Conservation (phyloP, 192 early-diverging fungal species). For the Thamnidium elegans region DNA sequence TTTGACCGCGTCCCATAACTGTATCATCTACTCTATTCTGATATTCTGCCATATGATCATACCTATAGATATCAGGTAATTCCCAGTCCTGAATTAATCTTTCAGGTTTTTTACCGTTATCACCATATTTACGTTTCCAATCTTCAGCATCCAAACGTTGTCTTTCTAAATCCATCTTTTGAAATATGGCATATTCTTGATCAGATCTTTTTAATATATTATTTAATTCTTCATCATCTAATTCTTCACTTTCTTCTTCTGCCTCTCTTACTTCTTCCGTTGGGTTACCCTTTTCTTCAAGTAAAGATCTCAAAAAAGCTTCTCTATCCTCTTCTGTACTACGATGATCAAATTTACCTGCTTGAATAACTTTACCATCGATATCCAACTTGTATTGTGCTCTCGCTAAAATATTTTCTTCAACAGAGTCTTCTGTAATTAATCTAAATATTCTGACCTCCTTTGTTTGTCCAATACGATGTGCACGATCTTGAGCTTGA, state of each 20-base stretch:
- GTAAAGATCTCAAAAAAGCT: constrained; percentile 75
- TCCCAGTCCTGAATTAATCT: constrained; percentile 83
- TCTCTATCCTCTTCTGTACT: constrained; percentile 91
- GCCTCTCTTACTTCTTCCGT: constrained; percentile 64
- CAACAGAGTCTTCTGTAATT: constrained; percentile 87
- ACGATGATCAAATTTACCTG: constrained; percentile 97
- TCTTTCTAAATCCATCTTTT: constrained; percentile 72
- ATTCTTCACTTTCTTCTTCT: constrained; percentile 59
- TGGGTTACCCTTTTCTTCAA: constrained; percentile 67
- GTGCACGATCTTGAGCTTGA: constrained; percentile 98
- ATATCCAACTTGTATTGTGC: constrained; percentile 95
- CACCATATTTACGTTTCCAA: constrained; percentile 49
- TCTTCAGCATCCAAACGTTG: constrained; percentile 41
- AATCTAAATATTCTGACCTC: constrained; percentile 92
- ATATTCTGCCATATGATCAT: constrained; percentile 43
- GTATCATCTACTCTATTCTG: constrained; percentile 41
- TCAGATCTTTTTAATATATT: constrained; percentile 83
- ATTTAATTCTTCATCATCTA: constrained; percentile 89
- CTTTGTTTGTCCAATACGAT: constrained; percentile 97
- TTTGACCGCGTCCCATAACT: constrained; percentile 62
- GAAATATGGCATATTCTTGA: constrained; percentile 73
- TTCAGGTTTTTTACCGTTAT: constrained; percentile 56
- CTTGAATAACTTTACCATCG: constrained; percentile 98
- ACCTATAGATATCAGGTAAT: constrained; percentile 74
- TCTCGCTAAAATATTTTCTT: constrained; percentile 87